Base-by-base conservation (phyloP, 208 protist species). In the Trypanosoma avium region DNA sequence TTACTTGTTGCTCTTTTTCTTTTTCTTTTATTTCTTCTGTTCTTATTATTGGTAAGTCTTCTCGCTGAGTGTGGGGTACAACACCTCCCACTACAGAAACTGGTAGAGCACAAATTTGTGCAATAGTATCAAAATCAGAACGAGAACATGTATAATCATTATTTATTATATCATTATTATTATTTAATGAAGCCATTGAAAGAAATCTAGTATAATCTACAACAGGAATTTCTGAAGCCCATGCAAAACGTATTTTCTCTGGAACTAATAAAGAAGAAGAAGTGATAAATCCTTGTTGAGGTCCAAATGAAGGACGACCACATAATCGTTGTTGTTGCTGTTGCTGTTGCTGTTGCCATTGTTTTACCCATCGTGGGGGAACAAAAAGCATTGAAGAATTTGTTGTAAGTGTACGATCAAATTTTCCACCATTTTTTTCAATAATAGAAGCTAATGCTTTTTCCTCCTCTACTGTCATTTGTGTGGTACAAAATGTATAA, bases 221-320 rank as follows among this genome's bases (percentile, higher is more conserved):
- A 3, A 93, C 75, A 38, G 87, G 84, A 38, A 93, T 80, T 36
- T 77, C 82, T 12, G 75, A 70, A 17, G 67, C 63, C 58, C 84
- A 84, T n/a, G 87, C 83, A 62, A 91, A 84, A 24, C 62, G 67
- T 6, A 93, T 46, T 61, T 93, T 90, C 30, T 75, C 75, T 3
- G 83, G 75, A 17, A 82, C 43, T 6, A 48, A 12, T 9, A n/a
- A 32, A 15, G 29, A 8, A 10, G 48, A 12, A 10, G 47, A 33
- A 1, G 52, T 2, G 9, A 42, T 30, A 55, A 2, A 32, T 17
- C 47, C 40, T 52, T 21, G 32, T 4, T 50, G 46, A 8, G 35
- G 30, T 27, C 24, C 56, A 8, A 38, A 50, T 3, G 65, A 63
- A 2, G 56, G 19, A n/a, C 56, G 54, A 54, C 61, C 62, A 29